Percentiles rank a stretch among this genome's conserved stretches.
phyloP scores from a whole-genome alignment of 768 basidiomycete genomes.

The Chalciporus pseudorubinellus region DNA sequence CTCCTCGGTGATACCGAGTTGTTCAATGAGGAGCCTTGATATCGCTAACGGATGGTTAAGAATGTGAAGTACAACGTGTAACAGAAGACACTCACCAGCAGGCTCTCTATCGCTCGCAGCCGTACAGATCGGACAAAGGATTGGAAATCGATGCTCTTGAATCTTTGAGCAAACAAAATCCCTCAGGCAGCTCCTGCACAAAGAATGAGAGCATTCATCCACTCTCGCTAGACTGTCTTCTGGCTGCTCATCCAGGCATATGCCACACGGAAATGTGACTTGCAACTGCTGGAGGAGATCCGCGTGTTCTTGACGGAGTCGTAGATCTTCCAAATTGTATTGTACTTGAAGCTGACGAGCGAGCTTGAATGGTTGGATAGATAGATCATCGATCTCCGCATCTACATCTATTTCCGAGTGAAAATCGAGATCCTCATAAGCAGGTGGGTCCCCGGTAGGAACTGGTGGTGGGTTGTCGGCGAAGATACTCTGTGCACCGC shows the following conservation, averaged over 20 bases:
- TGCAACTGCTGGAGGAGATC: conserved; percentile 32
- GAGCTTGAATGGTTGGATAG: conserved; percentile 1
- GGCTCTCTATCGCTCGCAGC: conserved; percentile 26
- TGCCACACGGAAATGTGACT: conserved; percentile 46
- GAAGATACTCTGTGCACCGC: conserved; percentile 19
- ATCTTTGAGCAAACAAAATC: conserved; percentile 44
- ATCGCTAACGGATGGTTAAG: conserved; percentile 32
- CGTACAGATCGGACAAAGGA: conserved; percentile 59
- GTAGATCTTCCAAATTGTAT: conserved; percentile 42
- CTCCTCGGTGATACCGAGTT: conserved; percentile 44
- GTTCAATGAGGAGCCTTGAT: conserved; percentile 38
- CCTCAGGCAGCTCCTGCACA: conserved; percentile 54
- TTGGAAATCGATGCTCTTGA: conserved; percentile 53
- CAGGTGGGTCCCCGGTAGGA: conserved; percentile 10
- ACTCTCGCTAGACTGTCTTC: conserved; percentile 43
- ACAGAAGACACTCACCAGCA: conserved; percentile 29
- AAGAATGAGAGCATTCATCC: conserved; percentile 46
- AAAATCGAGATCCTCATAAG: conserved; percentile 15
- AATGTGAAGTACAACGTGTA: not conserved
- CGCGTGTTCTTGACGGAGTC: conserved; percentile 35
- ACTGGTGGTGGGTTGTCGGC: conserved; percentile 26
- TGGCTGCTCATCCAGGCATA: conserved; percentile 53
- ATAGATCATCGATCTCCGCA: not conserved
- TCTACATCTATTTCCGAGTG: not conserved
- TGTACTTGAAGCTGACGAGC: conserved; percentile 12